Percentiles rank a stretch among this genome's conserved stretches.
These are phyloP conservation scores for Xylaria acuta DNA, from an alignment of 495 filamentous ascomycete species.

Conservation along the genomic window DNA sequence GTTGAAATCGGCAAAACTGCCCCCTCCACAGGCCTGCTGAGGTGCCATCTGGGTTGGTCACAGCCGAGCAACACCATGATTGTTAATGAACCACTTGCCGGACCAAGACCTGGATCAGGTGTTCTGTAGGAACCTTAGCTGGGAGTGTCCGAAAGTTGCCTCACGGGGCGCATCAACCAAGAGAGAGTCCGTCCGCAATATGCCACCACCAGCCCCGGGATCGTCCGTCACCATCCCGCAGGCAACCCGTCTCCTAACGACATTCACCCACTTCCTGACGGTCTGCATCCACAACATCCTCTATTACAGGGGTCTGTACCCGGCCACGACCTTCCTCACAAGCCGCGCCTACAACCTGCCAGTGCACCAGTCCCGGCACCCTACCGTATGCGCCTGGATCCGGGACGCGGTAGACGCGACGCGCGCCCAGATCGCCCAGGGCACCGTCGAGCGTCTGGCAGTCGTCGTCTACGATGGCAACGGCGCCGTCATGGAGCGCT, in stretches of 20 bases:
- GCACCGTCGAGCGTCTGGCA: slow-evolving; percentile 68
- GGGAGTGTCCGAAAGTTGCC: slow-evolving; percentile 3
- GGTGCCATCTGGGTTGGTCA: not conserved
- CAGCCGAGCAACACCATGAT: not conserved
- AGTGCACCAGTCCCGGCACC: slow-evolving; percentile 88
- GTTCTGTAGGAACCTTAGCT: not conserved
- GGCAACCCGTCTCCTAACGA: slow-evolving; percentile 56
- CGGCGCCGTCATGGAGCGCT: slow-evolving; percentile 72
- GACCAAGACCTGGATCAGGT: not conserved
- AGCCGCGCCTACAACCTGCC: slow-evolving; percentile 87
- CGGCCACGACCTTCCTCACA: slow-evolving; percentile 76
- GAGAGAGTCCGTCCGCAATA: slow-evolving; percentile 14
- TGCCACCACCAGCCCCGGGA: slow-evolving; percentile 3
- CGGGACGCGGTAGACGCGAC: slow-evolving; percentile 80
- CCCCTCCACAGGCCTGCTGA: not conserved
- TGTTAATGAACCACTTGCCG: not conserved
- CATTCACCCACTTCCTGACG: slow-evolving; percentile 80
- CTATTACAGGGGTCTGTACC: slow-evolving; percentile 86
- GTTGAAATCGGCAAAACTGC: not conserved
- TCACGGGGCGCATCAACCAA: slow-evolving; percentile 15
- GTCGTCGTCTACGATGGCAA: slow-evolving; percentile 70
- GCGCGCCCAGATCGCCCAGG: slow-evolving; percentile 73
- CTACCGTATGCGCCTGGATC: slow-evolving; percentile 90
- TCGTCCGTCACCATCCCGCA: slow-evolving; percentile 39
- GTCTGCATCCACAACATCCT: slow-evolving; percentile 93